Base-by-base conservation (phyloP, 2,329 filamentous ascomycete genomes). In the Pseudocercospora pini-densiflorae region DNA sequence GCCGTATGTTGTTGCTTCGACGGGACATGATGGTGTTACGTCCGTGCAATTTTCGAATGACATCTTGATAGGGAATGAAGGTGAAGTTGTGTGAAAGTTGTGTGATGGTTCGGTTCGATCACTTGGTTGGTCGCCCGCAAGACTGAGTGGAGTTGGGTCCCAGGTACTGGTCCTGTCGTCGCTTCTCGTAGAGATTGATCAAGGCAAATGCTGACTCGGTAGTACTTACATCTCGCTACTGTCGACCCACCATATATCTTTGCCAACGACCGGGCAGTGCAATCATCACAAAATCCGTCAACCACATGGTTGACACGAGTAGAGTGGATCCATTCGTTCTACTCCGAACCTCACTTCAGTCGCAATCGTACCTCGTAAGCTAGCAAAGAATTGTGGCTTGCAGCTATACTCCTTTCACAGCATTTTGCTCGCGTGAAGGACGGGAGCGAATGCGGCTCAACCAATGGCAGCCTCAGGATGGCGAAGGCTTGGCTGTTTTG, bases 1-100 rank as follows among this genome's bases (percentile, higher is more conserved):
- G 36, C 79, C 79, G 62, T 81, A 81, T 1, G 77, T 78, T 0
- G 79, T 79, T 27, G 75, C 77, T 23, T 71, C 65, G 10, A 80
- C 76, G 1, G 80, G 79, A 64, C 75, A 77, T 63, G 73, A 36
- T 8, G 76, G 70, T 14, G 74, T 70, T 21, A 77, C 73, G 33
- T 71, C 58, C 47, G 71, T 74, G 61, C 76, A 77, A 27, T 67
- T 53, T 1, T 69, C 61, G 64, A 57, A 63, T 10, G 63, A 66
- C 66, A 71, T 67, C 21, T 21, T 64, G 54, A 14, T n/a, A 43
- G 19, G 49, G 16, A 24, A 24, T 21, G 7, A 29, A 24, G 45
- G 10, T 23, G 45, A 47, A 2, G 33, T 36, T 14, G 9, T 12
- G 33, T 5, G n/a, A 14, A 36, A 5, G 31, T 8, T 33, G n/a